phyloP scores from a whole-genome alignment of 1,284 basidiomycete species.

The Sporisorium reilianum region DNA sequence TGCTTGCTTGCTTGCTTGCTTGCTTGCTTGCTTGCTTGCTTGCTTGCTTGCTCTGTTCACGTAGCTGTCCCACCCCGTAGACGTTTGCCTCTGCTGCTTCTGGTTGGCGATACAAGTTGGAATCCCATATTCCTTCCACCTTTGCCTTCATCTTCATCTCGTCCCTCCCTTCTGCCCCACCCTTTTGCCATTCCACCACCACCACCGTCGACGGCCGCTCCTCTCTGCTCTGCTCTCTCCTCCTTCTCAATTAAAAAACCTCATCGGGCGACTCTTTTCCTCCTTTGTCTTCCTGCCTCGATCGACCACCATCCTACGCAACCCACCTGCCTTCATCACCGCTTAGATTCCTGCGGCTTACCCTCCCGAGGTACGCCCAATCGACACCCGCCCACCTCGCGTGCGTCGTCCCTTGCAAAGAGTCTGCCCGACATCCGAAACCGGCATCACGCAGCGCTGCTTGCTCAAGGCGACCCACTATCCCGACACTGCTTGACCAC shows the following conservation, averaged over 20 bases:
- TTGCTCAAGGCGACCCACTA: neutral
- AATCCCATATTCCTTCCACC: neutral
- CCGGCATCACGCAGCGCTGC: neutral
- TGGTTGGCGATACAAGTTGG: neutral
- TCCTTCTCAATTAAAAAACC: neutral
- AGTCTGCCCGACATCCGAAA: neutral
- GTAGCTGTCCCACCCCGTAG: too few species aligned
- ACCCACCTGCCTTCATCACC: slow-evolving; percentile 15
- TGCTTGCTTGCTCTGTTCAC: too few species aligned
- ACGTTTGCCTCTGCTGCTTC: neutral
- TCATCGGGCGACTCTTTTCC: neutral
- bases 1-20: too few species aligned
- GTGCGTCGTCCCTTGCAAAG: neutral
- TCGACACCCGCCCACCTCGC: neutral
- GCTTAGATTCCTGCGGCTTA: neutral
- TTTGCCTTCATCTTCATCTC: neutral
- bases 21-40: too few species aligned
- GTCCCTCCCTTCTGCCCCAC: neutral
- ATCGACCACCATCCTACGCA: neutral
- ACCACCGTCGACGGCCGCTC: neutral
- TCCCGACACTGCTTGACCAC: neutral
- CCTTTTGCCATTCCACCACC: neutral
- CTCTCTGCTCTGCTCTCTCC: neutral
- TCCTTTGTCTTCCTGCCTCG: slow-evolving; percentile 1
- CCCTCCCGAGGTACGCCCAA: neutral